phyloP scores from a whole-genome alignment of 306 rosid species.

The Medicago truncatula region DNA sequence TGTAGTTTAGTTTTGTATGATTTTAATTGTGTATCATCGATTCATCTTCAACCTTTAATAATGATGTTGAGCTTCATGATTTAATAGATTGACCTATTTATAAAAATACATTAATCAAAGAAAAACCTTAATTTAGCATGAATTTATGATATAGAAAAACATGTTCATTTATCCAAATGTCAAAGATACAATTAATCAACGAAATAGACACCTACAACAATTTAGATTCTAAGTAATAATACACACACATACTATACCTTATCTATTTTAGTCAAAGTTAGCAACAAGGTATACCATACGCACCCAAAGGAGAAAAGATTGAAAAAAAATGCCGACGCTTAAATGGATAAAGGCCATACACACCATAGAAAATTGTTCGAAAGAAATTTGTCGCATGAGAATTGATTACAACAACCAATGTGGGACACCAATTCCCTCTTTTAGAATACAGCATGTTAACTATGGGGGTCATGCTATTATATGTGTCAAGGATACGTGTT shows the following conservation, averaged over 20 bases:
- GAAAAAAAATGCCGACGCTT: constrained; percentile 8
- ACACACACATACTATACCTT: constrained; percentile 1
- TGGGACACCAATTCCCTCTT: background rate
- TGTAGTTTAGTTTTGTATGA: too few species aligned
- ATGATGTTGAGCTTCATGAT: too few species aligned
- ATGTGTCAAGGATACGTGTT: too few species aligned
- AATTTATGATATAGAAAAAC: too few species aligned
- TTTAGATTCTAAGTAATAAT: background rate
- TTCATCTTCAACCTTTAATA: too few species aligned
- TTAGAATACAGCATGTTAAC: background rate
- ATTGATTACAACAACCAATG: constrained; percentile 1
- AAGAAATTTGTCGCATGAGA: too few species aligned
- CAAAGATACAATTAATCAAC: constrained; percentile 18
- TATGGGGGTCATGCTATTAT: too few species aligned
- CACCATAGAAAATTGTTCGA: background rate
- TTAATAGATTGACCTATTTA: too few species aligned
- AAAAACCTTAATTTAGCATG: too few species aligned
- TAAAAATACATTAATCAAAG: too few species aligned
- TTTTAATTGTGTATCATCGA: too few species aligned
- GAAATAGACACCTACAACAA: background rate
- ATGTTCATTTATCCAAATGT: background rate
- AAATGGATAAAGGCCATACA: background rate
- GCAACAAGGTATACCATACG: background rate
- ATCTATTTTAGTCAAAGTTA: constrained; percentile 22
- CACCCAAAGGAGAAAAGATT: background rate